Conservation (phyloP, 2,329 filamentous ascomycete species). For the Fusarium lateritium region DNA sequence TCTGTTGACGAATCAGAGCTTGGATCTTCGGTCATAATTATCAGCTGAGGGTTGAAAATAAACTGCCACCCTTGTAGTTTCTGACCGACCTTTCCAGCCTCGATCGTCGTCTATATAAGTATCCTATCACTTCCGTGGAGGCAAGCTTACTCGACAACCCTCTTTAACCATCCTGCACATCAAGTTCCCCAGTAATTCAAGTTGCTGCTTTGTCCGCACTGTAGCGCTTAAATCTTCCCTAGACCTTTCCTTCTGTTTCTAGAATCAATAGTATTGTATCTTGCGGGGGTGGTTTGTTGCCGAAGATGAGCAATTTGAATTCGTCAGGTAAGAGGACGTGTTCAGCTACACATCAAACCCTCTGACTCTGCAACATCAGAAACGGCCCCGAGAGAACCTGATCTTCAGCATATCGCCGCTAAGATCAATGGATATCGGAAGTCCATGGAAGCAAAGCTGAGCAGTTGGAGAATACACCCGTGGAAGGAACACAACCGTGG, state of each 20-base stretch:
- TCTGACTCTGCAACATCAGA: neutral
- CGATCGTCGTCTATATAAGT: too few relatives aligned
- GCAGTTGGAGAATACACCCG: neutral
- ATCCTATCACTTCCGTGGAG: too few relatives aligned
- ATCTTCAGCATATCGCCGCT: neutral
- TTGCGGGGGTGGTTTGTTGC: too few relatives aligned
- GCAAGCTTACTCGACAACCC: too few relatives aligned
- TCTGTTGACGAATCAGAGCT: neutral
- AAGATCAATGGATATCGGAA: neutral
- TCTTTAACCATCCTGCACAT: too few relatives aligned
- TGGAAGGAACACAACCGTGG: constrained; percentile 4
- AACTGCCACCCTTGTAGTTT: too few relatives aligned
- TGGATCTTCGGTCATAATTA: neutral
- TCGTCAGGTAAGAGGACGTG: neutral
- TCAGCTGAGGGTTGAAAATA: neutral
- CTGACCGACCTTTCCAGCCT: too few relatives aligned
- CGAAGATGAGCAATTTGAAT: neutral
- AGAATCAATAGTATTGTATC: too few relatives aligned
- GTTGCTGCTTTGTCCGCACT: too few relatives aligned
- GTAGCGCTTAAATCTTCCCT: too few relatives aligned
- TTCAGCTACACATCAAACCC: neutral
- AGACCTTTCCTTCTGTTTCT: too few relatives aligned
- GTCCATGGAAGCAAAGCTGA: neutral
- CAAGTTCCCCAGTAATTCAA: too few relatives aligned
- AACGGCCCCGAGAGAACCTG: fast-evolving